These are phyloP conservation scores for Podila verticillata DNA, from an alignment of 192 early-diverging fungal genomes.

Conservation along the genomic window DNA sequence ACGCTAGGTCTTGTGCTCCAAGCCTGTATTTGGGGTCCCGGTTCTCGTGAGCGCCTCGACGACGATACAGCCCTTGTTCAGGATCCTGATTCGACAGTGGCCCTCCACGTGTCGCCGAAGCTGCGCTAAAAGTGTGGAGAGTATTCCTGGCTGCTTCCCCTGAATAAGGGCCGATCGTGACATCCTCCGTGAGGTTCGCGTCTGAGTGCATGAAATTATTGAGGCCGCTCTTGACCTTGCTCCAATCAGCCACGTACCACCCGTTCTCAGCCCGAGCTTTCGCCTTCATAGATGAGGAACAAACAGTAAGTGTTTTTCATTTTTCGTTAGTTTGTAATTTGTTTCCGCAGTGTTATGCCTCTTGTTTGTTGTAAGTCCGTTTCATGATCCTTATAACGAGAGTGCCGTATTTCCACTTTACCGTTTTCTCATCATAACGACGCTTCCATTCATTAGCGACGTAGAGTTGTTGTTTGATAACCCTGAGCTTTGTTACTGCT, in stretches of 20 bases:
- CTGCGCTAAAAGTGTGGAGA: background rate
- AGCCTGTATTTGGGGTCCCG: background rate
- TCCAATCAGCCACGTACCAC: slow-evolving; percentile 45
- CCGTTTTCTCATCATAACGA: slow-evolving; percentile 51
- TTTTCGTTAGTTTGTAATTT: too few relatives aligned
- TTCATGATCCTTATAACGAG: background rate
- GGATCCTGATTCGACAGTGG: background rate
- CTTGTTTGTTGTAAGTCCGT: background rate
- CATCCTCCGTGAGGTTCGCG: slow-evolving; percentile 13
- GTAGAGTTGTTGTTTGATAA: slow-evolving; percentile 56
- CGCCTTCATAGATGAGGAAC: slow-evolving; percentile 8
- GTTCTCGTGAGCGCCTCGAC: background rate
- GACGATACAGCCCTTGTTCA: slow-evolving; percentile 10
- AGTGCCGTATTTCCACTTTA: slow-evolving; percentile 11
- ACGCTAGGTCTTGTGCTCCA: background rate
- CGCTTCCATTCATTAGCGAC: slow-evolving; percentile 53
- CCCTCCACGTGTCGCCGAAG: background rate
- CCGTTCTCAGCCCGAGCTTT: slow-evolving; percentile 25
- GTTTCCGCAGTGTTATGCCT: background rate
- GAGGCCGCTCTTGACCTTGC: slow-evolving; percentile 27
- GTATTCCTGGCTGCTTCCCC: background rate
- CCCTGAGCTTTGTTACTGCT: slow-evolving; percentile 58
- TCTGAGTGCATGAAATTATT: slow-evolving; percentile 27
- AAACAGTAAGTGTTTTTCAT: background rate
- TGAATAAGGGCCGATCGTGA: slow-evolving; percentile 7